Evolutionary conservation across 108 stramenopile species (phyloP), one percentile per base, ranked within the genome.

Genomic region (Aureococcus anophagefferens): DNA sequence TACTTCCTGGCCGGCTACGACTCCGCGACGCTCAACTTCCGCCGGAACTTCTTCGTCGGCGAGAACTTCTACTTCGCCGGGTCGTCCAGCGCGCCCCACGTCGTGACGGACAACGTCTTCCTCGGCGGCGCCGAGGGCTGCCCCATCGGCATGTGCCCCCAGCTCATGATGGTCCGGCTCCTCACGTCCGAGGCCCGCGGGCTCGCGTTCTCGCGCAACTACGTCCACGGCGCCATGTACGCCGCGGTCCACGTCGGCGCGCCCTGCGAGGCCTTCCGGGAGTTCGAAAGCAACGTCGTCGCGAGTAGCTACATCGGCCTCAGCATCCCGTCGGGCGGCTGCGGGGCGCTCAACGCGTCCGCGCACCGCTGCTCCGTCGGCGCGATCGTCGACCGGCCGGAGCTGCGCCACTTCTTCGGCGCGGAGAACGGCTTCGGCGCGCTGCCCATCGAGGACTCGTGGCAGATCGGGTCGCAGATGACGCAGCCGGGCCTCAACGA

Each of bases 371-470:
- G 35, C 63, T 11, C 31, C 18, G 68, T 44, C 14, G 45, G 44
- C 29, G 11, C 32, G 17, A 18, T 33, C 25, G 40, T 35, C 36
- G 33, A 29, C 37, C 7, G n/a, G 21, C 4, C 33, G 4, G 34
- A 44, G 7, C 16, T 51, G 28, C 4, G 11, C 29, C 46, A 69
- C 11, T 21, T 69, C 33, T 11, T 51, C 29, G 45, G 28, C 30
- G 68, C 36, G 30, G 68, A 69, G 68, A 69, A 71, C 70, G 70
- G 70, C 18, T 63, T 71, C 28, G 70, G 70, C 63, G 16, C 63
- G 63, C 13, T 64, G 63, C 51, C 51, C 7, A 25, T 25, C 21
- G 51, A 1, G 25, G 25, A 18, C 21, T 4, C 14, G 7, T 59
- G 14, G 21, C 51, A 59, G 51, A 25, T 59, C 21, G 51, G 51